Base-by-base conservation (phyloP, 1,284 basidiomycete genomes). In the Cystobasidium sp. region DNA sequence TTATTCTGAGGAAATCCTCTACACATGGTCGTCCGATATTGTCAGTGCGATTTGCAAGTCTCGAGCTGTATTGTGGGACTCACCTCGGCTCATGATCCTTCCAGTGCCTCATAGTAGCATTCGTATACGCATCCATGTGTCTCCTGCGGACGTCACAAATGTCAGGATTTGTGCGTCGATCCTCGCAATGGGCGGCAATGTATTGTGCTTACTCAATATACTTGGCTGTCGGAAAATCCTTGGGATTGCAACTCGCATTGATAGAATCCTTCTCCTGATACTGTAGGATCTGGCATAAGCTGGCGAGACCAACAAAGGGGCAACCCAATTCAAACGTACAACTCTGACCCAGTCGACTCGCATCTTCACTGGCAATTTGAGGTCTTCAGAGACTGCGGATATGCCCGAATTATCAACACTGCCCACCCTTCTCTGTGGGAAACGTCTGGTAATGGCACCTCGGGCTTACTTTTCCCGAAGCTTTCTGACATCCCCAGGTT, bases 331-430 rank as follows among this genome's bases (percentile, higher is more conserved):
- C 5, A 31, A 31, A 64, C 62, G 20, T 20, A 69, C 68, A 7
- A 71, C 61, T 31, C 93, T 87, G 61, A 95, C 87, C 83, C 89
- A 96, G 80, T 97, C 93, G 70, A 96, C 84, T 24, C 84, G 84
- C 90, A 94, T 89, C 7, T 83, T 86, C 1, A 61, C 58, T 51
- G 69, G 69, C 37, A 71, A 64, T 16, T 20, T 24, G 41, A 71
- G 59, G 20, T 71, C 39, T 14, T 71, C 61, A 12, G 31, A 52
- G 55, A 64, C 68, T 69, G 44, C 37, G 10, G 14, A 7, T 22
- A 24, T 31, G 31, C 5, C 16, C 31, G 56, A 59, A n/a, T 16
- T 31, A 24, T 9, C 55, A 39, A 43, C 9, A 59, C 9, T 14
- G 6, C 20, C 6, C 31, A 22, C 1, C 1, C 1, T 22, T 53